Evolutionary conservation across 495 filamentous ascomycete species (phyloP), one percentile per base, ranked within the genome.

Genomic region (Penicillium angulare): DNA sequence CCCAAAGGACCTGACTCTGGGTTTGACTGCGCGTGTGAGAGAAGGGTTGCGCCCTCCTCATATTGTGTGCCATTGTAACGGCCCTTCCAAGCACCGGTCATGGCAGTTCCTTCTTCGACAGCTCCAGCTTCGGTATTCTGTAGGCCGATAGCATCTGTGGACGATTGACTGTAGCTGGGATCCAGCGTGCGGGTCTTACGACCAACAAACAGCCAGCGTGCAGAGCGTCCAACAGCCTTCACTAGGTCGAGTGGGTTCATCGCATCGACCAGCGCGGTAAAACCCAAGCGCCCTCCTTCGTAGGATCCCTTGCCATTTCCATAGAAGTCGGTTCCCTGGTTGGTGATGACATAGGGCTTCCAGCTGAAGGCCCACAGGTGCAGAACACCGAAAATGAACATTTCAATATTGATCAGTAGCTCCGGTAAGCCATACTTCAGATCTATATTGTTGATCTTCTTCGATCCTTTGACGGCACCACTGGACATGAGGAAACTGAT

Each of bases 351-450:
- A 67, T 95, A 95, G 7, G 79, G 80, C 46, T 78, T 77, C 75
- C 83, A 93, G 0, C 88, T 78, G 59, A 95, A 96, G 3, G 91
- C 88, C 78, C 83, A 95, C 6, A 92, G 66, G 56, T 96, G 90
- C 24, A 96, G 67, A 32, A 89, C 60, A 10, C 84, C 73, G 59
- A 96, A 95, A 33, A 89, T 74, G 20, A 87, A 82, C 90, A 96
- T 96, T 71, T 96, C 90, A 44, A 93, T 79, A 65, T 87, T 91
- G 42, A 92, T 81, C 24, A 95, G 71, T 21, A 95, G 69, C 15
- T 83, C 81, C 1, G 89, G 90, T 23, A 96, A 84, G 36, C 88
- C 88, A 40, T 90, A 83, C 60, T 89, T 88, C 50, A 93, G 76
- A 64, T 95, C 91, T 1, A 83, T 82, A 21, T 82, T 83, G 15